Conservation (phyloP, 495 filamentous ascomycete genomes). For the Pseudevernia furfuracea region DNA sequence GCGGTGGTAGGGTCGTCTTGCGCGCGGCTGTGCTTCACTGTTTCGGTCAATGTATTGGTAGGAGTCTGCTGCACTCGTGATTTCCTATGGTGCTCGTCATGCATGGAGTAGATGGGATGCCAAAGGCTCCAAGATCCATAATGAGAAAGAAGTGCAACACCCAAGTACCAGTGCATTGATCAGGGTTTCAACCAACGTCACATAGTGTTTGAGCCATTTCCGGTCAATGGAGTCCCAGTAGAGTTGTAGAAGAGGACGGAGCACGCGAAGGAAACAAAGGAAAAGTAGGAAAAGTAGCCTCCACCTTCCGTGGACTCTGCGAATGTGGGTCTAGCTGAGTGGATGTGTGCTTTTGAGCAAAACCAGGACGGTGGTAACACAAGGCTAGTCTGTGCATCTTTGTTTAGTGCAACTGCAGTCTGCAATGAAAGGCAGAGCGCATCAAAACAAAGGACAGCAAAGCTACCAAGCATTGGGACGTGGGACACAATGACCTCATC, state of each 20-base stretch:
- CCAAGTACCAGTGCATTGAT: neutral
- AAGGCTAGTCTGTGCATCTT: neutral
- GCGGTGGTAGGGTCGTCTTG: too few species aligned
- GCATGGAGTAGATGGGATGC: neutral
- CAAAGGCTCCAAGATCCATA: too few species aligned
- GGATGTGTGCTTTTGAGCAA: neutral
- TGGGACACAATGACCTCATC: too few species aligned
- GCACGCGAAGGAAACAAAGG: neutral
- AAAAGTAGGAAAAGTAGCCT: neutral
- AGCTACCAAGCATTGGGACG: too few species aligned
- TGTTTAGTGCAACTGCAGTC: neutral
- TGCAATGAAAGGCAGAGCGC: neutral
- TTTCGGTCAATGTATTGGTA: neutral
- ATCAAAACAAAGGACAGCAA: neutral
- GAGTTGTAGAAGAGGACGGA: neutral
- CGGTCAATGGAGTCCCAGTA: neutral
- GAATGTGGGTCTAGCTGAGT: neutral
- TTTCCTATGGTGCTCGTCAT: neutral
- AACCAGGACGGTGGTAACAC: neutral
- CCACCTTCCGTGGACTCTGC: neutral
- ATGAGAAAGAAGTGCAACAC: too few species aligned
- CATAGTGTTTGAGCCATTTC: neutral
- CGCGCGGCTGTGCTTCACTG: too few species aligned
- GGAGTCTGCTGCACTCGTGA: neutral
- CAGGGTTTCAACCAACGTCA: neutral